Percentiles rank a stretch among this genome's conserved stretches.
phyloP scores from a whole-genome alignment of 2,329 filamentous ascomycete species.

The Colletotrichum graminicola region DNA sequence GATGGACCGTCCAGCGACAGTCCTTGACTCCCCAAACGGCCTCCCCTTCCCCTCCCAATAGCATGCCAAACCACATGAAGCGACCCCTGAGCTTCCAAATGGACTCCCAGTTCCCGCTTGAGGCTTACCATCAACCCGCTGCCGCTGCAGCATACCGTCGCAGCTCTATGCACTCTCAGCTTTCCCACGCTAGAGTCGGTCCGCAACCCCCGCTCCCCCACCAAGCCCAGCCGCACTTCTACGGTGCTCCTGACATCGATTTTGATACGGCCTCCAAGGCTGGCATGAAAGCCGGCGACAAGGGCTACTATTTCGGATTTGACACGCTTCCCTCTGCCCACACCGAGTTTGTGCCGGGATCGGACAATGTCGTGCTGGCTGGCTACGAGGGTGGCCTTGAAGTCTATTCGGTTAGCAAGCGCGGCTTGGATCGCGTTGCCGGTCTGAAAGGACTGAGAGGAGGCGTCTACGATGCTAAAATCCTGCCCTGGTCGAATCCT shows the following conservation, averaged over 20 bases:
- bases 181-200: slow-evolving; percentile 59
- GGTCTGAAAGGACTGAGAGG: slow-evolving; percentile 83
- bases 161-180: slow-evolving; percentile 65
- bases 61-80: slow-evolving; percentile 43
- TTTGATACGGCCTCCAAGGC: slow-evolving; percentile 70
- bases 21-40: slow-evolving; percentile 59
- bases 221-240: slow-evolving; percentile 82
- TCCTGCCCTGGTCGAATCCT: slow-evolving; percentile 76
- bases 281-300: slow-evolving; percentile 72
- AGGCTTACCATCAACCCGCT: slow-evolving; percentile 54
- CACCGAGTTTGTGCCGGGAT: slow-evolving; percentile 49
- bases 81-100: slow-evolving; percentile 63
- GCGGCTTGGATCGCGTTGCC: slow-evolving; percentile 76
- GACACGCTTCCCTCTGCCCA: slow-evolving; percentile 71
- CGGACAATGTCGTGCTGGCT: slow-evolving; percentile 77
- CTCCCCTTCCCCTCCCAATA: slow-evolving; percentile 54
- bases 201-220: slow-evolving; percentile 77
- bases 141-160: slow-evolving; percentile 55
- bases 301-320: slow-evolving; percentile 84
- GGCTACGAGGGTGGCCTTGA: slow-evolving; percentile 86
- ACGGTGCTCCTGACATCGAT: slow-evolving; percentile 80
- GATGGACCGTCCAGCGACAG: slow-evolving; percentile 61
- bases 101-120: slow-evolving; percentile 59
- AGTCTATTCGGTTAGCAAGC: slow-evolving; percentile 78
- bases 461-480: slow-evolving; percentile 83